phyloP scores from a whole-genome alignment of 1,284 basidiomycete genomes.

The Hemileccinum hortonii region DNA sequence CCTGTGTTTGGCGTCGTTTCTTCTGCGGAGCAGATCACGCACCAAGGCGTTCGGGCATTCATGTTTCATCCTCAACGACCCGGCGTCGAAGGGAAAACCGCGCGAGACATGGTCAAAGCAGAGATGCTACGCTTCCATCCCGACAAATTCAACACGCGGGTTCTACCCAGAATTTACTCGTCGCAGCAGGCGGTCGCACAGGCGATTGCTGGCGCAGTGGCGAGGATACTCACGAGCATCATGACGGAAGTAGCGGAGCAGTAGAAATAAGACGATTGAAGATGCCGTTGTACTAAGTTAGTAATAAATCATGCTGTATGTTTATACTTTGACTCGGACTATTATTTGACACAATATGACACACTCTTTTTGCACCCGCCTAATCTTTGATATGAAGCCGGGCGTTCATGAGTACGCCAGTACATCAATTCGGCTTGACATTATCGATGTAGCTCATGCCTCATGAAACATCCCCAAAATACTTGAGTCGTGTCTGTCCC shows the following conservation, averaged over 20 bases:
- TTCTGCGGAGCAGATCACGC: conserved; percentile 30
- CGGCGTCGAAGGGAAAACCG: conserved; percentile 31
- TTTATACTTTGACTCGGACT: too few species aligned
- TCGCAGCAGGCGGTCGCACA: conserved; percentile 44
- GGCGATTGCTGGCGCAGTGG: conserved; percentile 46
- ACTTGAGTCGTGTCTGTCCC: not conserved
- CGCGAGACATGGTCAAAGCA: conserved; percentile 38
- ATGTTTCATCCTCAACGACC: conserved; percentile 37
- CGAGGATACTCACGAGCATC: conserved; percentile 40
- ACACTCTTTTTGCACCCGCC: too few species aligned
- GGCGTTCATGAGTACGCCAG: too few species aligned
- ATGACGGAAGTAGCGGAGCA: conserved; percentile 24
- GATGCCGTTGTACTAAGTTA: too few species aligned
- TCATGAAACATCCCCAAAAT: not conserved
- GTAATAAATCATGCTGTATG: too few species aligned
- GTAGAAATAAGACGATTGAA: not conserved
- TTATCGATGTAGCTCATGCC: too few species aligned
- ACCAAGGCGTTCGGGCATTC: conserved; percentile 38
- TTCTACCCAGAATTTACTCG: conserved; percentile 44
- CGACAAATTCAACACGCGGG: conserved; percentile 46
- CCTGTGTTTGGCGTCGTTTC: conserved; percentile 35
- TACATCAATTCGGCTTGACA: too few species aligned
- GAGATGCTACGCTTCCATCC: conserved; percentile 56
- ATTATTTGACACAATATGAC: too few species aligned
- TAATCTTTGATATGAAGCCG: too few species aligned